Base-by-base conservation (phyloP, 306 rosid species). In the Cyamopsis tetragonoloba region DNA sequence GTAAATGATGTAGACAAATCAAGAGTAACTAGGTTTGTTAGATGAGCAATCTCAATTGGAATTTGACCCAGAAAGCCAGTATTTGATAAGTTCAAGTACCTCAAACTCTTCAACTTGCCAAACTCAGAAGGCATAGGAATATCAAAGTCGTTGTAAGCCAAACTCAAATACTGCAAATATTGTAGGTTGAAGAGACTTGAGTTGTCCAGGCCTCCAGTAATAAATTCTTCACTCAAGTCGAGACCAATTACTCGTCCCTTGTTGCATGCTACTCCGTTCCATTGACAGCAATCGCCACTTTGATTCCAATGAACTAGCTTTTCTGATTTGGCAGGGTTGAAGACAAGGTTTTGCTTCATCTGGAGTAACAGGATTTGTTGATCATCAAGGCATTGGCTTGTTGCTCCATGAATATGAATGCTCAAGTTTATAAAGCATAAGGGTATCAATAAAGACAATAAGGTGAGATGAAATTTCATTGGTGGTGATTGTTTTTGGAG, bases 211-310 rank as follows among this genome's bases (percentile, higher is more conserved):
- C 77, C 80, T 0, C 71, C 77, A 0, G 31, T 35, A 2, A 79
- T 69, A 4, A 51, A 30, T 74, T 74, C 77, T 6, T 19, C 37
- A 62, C 65, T 70, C 53, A 74, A n/a, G 20, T 79, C 77, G 5
- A 74, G 55, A 48, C 70, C 47, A 38, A 39, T 14, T 2, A 66
- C 62, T 4, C 3, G 23, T 10, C 71, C 78, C 34, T 31, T 44
- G 31, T 47, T 68, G 51, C 83, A 85, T 20, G 27, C n/a, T 1
- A 84, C 78, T n/a, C 88, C 93, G 0, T 12, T 39, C 89, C 88
- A 82, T 6, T 55, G 41, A 66, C 82, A 80, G 11, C 80, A 80
- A 76, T 76, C 61, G 1, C 10, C 0, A 7, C 44, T 75, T 18
- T 49, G 27, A 56, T 70, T 70, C 86, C 80, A 78, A 0, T 2